Conservation (phyloP, 768 basidiomycete genomes). For the Cystobasidiopsis lactophilus region DNA sequence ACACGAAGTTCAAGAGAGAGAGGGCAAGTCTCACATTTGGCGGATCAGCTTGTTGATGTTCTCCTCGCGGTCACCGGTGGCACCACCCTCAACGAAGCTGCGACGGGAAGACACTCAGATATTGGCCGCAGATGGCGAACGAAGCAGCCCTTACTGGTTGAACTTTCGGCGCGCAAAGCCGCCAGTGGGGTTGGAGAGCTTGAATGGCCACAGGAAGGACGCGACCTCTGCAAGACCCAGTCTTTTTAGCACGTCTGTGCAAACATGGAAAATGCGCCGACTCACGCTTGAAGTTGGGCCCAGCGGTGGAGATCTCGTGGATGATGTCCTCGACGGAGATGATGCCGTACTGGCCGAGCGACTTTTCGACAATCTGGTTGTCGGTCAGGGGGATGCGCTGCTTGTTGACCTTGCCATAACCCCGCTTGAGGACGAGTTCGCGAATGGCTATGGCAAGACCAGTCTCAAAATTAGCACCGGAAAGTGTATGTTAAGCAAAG, state of each 20-base stretch:
- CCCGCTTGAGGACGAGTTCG: slow-evolving; percentile 97
- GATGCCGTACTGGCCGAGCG: slow-evolving; percentile 82
- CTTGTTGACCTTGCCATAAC: slow-evolving; percentile 94
- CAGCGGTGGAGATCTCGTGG: slow-evolving; percentile 82
- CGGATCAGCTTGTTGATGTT: slow-evolving; percentile 90
- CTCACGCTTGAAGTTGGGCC: slow-evolving; percentile 95
- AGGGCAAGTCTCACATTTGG: no score
- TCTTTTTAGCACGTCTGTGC: not conserved
- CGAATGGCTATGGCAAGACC: slow-evolving; percentile 36
- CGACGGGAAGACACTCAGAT: slow-evolving; percentile 5
- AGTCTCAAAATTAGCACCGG: slow-evolving; percentile 74
- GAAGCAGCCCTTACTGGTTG: no score
- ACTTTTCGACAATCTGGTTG: slow-evolving; percentile 76
- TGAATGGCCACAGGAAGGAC: slow-evolving; percentile 86
- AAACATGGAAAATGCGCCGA: slow-evolving; percentile 9
- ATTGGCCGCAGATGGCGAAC: not conserved
- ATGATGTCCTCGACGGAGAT: slow-evolving; percentile 93
- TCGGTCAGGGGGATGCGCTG: slow-evolving; percentile 87
- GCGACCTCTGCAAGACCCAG: slow-evolving; percentile 32
- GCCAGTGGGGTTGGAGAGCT: slow-evolving; percentile 95
- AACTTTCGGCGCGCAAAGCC: slow-evolving; percentile 97
- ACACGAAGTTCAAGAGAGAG: no score
- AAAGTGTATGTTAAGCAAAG: slow-evolving; percentile 27
- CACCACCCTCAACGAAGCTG: slow-evolving; percentile 69
- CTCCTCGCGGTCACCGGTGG: slow-evolving; percentile 87